These are phyloP conservation scores for Lichtheimia corymbifera DNA, from an alignment of 371 early-diverging fungal species.

Conservation along the genomic window DNA sequence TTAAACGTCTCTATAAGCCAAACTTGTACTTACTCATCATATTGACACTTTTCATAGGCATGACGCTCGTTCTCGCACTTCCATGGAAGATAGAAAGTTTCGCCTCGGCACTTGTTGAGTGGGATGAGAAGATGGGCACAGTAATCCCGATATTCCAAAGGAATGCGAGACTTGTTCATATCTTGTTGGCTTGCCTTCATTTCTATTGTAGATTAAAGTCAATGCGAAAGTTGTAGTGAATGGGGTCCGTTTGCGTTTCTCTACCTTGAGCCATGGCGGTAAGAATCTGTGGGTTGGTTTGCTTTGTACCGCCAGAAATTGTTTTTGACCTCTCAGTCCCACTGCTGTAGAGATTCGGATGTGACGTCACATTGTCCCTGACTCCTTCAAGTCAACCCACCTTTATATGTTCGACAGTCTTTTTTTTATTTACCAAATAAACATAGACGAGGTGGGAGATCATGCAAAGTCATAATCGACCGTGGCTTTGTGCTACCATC, in stretches of 20 bases:
- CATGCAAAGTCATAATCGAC: slow-evolving; percentile 3
- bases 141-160: slow-evolving; percentile 90
- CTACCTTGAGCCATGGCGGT: no score
- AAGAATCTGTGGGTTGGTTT: no score
- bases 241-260: no score
- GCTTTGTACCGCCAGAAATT: no score
- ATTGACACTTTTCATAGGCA: slow-evolving; percentile 93
- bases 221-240: no score
- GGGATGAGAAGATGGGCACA: slow-evolving; percentile 90
- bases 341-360: no score
- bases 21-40: slow-evolving; percentile 79
- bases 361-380: no score
- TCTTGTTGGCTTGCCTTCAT: slow-evolving; percentile 60
- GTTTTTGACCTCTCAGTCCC: no score
- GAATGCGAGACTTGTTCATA: slow-evolving; percentile 83
- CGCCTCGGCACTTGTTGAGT: slow-evolving; percentile 89
- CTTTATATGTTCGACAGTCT: no score
- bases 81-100: slow-evolving; percentile 88
- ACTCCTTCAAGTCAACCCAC: no score
- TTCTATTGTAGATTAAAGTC: background rate
- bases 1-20: background rate
- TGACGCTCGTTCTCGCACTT: slow-evolving; percentile 90
- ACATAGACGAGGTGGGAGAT: background rate
- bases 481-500: background rate
- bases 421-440: no score